Conservation (phyloP, 768 basidiomycete genomes). For the Phylloporus arenicola region DNA sequence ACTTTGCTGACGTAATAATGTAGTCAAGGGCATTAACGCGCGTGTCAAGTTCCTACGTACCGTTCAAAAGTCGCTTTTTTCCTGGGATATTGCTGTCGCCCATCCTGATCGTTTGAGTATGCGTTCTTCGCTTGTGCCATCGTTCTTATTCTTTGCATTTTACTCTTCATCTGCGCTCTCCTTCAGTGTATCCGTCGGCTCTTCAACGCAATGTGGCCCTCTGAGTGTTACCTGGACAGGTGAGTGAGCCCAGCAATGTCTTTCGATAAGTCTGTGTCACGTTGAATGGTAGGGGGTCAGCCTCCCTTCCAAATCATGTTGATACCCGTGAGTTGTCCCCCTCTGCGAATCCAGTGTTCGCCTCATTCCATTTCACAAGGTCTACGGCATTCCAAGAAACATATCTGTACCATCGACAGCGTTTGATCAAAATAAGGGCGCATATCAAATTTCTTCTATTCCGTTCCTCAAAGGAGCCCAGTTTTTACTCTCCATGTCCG, state of each 20-base stretch:
- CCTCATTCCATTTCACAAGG: slow-evolving; percentile 31
- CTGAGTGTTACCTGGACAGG: slow-evolving; percentile 61
- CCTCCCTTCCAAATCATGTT: slow-evolving; percentile 48
- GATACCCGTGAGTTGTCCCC: slow-evolving; percentile 42
- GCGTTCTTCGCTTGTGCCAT: slow-evolving; percentile 23
- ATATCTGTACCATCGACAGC: slow-evolving; percentile 51
- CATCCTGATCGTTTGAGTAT: slow-evolving; percentile 25
- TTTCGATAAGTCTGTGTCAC: neutral
- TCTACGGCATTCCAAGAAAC: slow-evolving; percentile 49
- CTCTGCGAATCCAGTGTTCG: neutral
- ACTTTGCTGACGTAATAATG: slow-evolving; percentile 23
- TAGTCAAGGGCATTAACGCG: neutral
- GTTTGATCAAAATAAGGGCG: slow-evolving; percentile 49
- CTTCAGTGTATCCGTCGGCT: slow-evolving; percentile 46
- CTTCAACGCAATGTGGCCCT: slow-evolving; percentile 56
- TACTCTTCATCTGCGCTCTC: slow-evolving; percentile 20
- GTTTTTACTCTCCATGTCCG: slow-evolving; percentile 64
- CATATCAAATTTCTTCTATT: slow-evolving; percentile 42
- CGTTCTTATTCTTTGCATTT: slow-evolving; percentile 17
- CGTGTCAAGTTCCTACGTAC: neutral
- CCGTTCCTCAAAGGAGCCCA: slow-evolving; percentile 35
- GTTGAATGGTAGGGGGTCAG: slow-evolving; percentile 43
- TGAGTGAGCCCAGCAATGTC: slow-evolving; percentile 25
- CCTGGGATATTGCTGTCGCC: slow-evolving; percentile 6
- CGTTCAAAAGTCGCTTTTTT: neutral